These are phyloP conservation scores for Gleditsia sinensis DNA, from an alignment of 306 rosid species.

Conservation along the genomic window DNA sequence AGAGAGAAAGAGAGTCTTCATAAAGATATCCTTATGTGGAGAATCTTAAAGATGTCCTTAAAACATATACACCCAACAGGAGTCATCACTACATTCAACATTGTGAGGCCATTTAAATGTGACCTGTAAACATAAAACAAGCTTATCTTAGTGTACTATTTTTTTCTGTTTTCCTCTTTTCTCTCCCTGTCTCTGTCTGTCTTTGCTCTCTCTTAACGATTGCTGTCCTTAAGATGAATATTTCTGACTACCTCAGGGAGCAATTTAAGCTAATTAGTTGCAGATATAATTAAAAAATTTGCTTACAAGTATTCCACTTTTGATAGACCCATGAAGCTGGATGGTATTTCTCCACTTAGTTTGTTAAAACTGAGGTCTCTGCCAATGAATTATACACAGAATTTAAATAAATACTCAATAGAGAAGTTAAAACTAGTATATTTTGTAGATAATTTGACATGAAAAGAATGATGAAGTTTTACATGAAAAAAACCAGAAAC, in stretches of 20 bases:
- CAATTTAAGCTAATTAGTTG: neutral
- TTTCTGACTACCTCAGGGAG: neutral
- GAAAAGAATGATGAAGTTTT: neutral
- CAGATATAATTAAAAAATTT: neutral
- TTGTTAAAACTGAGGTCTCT: constrained; percentile 71
- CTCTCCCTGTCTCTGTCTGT: neutral
- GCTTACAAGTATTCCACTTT: constrained; percentile 35
- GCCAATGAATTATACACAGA: constrained; percentile 8
- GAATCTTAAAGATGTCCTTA: neutral
- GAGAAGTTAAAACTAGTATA: neutral
- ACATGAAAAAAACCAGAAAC: neutral
- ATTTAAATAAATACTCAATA: neutral
- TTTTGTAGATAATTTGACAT: neutral
- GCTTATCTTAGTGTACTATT: neutral
- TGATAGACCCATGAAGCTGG: constrained; percentile 23
- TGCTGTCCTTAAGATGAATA: neutral
- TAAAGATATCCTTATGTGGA: neutral
- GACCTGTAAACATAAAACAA: neutral
- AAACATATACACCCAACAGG: neutral
- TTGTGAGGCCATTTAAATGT: neutral
- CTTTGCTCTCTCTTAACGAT: no score
- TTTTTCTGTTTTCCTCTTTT: neutral
- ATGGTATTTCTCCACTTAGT: constrained; percentile 48
- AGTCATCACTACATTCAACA: neutral
- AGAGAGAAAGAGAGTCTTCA: neutral